Base-by-base conservation (phyloP, 495 filamentous ascomycete genomes). In the Pyrenula aspistea region DNA sequence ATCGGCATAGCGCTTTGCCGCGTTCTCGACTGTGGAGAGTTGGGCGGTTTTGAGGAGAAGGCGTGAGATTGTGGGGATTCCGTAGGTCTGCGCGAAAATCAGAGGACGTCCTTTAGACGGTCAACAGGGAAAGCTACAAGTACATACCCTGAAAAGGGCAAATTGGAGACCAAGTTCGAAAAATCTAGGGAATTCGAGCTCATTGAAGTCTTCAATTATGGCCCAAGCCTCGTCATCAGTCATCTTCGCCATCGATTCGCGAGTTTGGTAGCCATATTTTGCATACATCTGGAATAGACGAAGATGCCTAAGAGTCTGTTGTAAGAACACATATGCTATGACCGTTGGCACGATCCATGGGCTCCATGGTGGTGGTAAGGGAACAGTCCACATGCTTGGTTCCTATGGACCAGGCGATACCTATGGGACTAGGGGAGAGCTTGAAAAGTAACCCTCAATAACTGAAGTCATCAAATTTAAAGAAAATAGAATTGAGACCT, bases 1-100 rank as follows among this genome's bases (percentile, higher is more conserved):
- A 63, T 88, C 85, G 21, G 78, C 75, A 58, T 84, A 86, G 58
- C 85, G 77, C 62, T 86, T 87, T 0, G 73, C 65, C 2, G 80
- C 78, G 11, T 68, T 79, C 3, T 66, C 69, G 0, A 73, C 65
- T 53, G 72, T 71, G 12, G 79, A 75, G 51, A 89, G 76, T 55
- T 87, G 77, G 36, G 68, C 74, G 8, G 83, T 86, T 24, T 74
- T 72, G 0, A 77, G 72, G 20, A 88, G 73, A 0, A 85, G 63
- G 24, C 63, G 65, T 2, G 79, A 82, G 53, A 86, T 86, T 21
- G 77, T 74, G 0, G 83, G 82, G 51, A 88, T 79, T 8, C 80
- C 83, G 58, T 88, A 88, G 12, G 84, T 86, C 77, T 83, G 56
- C 22, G 49, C 55, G n/a, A n/a, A n/a, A n/a, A n/a, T 36, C 22